These are phyloP conservation scores for Colletotrichum graminicola DNA, from an alignment of 2,329 filamentous ascomycete species.

Conservation along the genomic window DNA sequence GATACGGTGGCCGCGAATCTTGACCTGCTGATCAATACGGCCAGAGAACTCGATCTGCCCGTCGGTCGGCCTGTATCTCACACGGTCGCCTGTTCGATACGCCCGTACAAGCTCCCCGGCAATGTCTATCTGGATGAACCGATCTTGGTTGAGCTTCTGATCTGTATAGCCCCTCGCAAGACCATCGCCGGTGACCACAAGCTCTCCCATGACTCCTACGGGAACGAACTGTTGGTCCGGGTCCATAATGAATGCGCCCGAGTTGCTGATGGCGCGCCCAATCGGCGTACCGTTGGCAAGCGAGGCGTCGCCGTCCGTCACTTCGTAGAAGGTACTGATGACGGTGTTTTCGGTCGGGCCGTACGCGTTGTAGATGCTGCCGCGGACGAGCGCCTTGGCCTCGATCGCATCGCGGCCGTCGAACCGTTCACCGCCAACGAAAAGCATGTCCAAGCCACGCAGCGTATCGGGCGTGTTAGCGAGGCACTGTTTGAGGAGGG, in stretches of 20 bases:
- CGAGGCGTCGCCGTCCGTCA: background rate
- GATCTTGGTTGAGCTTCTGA: conserved; percentile 21
- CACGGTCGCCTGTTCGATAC: conserved; percentile 46
- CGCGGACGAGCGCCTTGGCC: background rate
- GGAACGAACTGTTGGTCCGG: background rate
- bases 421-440: background rate
- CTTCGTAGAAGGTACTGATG: conserved; percentile 5
- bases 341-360: conserved; percentile 9
- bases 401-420: conserved; percentile 8
- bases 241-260: conserved; percentile 9
- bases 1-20: conserved; percentile 7
- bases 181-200: conserved; percentile 11
- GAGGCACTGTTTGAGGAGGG: conserved; percentile 13
- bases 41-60: conserved; percentile 26
- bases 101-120: conserved; percentile 28
- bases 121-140: conserved; percentile 42
- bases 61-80: conserved; percentile 41
- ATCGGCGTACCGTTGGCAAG: conserved; percentile 2
- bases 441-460: background rate
- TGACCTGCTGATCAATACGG: conserved; percentile 17
- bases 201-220: conserved; percentile 12
- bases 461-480: background rate
- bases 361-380: conserved; percentile 16
- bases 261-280: conserved; percentile 7
- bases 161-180: conserved; percentile 32